These are phyloP conservation scores for Alternaria dauci DNA, from an alignment of 2,329 filamentous ascomycete genomes.

Conservation along the genomic window DNA sequence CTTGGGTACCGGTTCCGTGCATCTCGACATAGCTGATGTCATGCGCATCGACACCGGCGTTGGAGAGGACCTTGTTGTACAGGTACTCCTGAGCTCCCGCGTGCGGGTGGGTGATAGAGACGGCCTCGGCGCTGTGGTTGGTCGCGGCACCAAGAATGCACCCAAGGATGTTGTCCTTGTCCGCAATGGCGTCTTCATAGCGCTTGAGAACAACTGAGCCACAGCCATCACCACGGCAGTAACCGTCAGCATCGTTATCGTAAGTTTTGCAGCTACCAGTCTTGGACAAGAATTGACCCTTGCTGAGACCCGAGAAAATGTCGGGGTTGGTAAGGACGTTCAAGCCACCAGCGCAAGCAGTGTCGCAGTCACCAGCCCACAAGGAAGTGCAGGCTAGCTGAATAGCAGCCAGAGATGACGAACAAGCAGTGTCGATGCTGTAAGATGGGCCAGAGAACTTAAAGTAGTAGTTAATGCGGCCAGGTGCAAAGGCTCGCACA, in stretches of 20 bases:
- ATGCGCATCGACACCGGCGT: constrained; percentile 76
- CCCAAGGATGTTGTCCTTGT: constrained; percentile 76
- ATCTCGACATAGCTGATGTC: constrained; percentile 87
- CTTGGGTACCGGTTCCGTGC: constrained; percentile 89
- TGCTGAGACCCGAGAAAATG: constrained; percentile 77
- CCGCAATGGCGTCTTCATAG: constrained; percentile 77
- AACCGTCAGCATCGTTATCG: constrained; percentile 81
- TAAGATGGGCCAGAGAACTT: constrained; percentile 77
- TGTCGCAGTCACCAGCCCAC: constrained; percentile 80
- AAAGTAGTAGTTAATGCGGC: constrained; percentile 79
- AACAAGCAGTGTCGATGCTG: constrained; percentile 80
- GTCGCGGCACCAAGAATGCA: constrained; percentile 78
- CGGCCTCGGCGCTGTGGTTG: constrained; percentile 82
- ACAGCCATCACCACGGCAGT: constrained; percentile 80
- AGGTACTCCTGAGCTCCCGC: constrained; percentile 76
- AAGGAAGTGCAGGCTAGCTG: constrained; percentile 76
- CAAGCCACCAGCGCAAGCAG: constrained; percentile 79
- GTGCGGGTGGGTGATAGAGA: constrained; percentile 86
- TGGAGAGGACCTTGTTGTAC: constrained; percentile 73
- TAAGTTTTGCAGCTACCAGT: constrained; percentile 82
- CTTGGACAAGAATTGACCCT: constrained; percentile 80
- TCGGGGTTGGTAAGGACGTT: constrained; percentile 84
- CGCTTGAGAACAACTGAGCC: constrained; percentile 80
- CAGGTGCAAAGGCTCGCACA: constrained; percentile 67
- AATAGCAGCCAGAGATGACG: constrained; percentile 75